Percentiles rank a stretch among this genome's conserved stretches.
phyloP scores from a whole-genome alignment of 768 basidiomycete species.

The Leccinum uliginosum region DNA sequence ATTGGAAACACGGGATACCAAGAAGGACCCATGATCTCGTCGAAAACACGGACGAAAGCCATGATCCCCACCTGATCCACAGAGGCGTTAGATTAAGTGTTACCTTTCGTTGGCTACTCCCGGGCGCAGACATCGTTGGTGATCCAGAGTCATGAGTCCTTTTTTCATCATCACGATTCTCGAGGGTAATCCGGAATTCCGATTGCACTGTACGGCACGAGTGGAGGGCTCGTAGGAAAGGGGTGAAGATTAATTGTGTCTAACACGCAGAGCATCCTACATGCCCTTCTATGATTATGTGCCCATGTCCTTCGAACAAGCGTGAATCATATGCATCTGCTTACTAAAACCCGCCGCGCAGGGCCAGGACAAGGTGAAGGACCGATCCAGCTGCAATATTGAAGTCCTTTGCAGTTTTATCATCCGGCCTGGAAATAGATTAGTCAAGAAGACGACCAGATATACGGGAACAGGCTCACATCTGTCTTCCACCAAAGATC shows the following conservation, averaged over 20 bases:
- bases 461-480: conserved; percentile 50
- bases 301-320: conserved; percentile 17
- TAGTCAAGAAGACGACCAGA: not conserved
- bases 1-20: conserved; percentile 87
- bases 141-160: conserved; percentile 31
- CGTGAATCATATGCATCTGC: conserved; percentile 1
- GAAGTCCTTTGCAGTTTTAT: conserved; percentile 82
- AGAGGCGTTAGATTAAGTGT: conserved; percentile 67
- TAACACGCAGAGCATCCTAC: conserved; percentile 27
- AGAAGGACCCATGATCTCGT: conserved; percentile 59
- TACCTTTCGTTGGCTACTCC: conserved; percentile 83
- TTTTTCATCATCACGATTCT: conserved; percentile 1
- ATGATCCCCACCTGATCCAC: conserved; percentile 37
- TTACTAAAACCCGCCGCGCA: conserved; percentile 78
- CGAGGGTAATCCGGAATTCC: conserved; percentile 1
- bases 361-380: conserved; percentile 91
- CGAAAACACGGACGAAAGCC: conserved; percentile 25
- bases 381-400: conserved; percentile 83
- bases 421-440: conserved; percentile 65
- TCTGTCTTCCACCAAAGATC: conserved; percentile 89
- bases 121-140: conserved; percentile 81
- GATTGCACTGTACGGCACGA: not conserved
- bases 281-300: conserved; percentile 23
- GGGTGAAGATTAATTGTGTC: conserved; percentile 26
- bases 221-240: conserved; percentile 6